A percentile compares a stretch with the other conserved stretches of the same genome.
Conservation (phyloP, 495 filamentous ascomycete genomes). For the Terfezia boudieri region DNA sequence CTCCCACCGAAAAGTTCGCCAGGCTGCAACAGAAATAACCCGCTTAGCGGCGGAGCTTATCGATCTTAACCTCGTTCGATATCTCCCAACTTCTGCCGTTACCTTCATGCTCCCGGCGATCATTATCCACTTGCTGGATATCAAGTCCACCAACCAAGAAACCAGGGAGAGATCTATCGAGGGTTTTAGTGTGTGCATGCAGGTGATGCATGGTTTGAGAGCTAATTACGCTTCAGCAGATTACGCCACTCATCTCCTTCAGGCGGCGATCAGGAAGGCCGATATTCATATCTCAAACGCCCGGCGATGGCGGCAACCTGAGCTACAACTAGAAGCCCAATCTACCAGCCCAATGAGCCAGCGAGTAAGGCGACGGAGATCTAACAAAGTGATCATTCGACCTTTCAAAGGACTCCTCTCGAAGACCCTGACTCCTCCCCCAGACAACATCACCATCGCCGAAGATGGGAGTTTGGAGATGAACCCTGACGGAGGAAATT, state of each 20-base stretch:
- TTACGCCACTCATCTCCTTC: conserved; percentile 64
- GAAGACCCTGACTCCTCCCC: background rate
- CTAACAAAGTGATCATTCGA: background rate
- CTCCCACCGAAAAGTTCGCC: conserved; percentile 54
- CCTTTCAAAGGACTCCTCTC: background rate
- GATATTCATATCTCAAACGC: conserved; percentile 30
- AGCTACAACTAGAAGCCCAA: background rate
- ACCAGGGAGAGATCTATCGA: conserved; percentile 44
- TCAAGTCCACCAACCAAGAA: conserved; percentile 50
- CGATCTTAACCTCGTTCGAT: conserved; percentile 43
- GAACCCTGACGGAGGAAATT: too few relatives aligned
- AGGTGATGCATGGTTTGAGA: conserved; percentile 53
- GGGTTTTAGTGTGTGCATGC: conserved; percentile 70
- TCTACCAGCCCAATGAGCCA: background rate
- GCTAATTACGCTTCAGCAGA: conserved; percentile 75
- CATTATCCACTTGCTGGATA: conserved; percentile 76
- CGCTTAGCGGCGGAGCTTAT: conserved; percentile 52
- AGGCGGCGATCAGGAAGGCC: conserved; percentile 63
- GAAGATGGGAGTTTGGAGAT: background rate
- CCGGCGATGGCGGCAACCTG: conserved; percentile 1
- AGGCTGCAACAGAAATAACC: conserved; percentile 60
- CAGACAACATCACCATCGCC: background rate
- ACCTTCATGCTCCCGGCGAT: conserved; percentile 76
- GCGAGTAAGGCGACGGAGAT: background rate
- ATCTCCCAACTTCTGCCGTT: conserved; percentile 67